Evolutionary conservation across 805 yeast genomes (phyloP).

Genomic region (Wickerhamiella allomyrinae): DNA sequence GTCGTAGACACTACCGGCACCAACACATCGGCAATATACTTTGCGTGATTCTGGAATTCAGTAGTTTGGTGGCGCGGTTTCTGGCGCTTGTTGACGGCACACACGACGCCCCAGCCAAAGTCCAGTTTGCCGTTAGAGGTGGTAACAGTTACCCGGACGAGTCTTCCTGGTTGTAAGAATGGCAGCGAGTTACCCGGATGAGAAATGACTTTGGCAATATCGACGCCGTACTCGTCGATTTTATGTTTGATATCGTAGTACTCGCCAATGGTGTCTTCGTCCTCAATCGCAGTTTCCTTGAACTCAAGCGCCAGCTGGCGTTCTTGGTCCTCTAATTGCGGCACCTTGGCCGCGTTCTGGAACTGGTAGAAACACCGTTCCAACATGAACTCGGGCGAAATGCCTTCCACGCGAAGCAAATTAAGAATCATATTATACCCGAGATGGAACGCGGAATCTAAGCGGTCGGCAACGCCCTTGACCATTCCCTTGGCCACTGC

Average conservation of each 20-base stretch:
- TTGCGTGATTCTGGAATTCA: conserved; percentile 67
- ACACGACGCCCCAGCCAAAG: conserved; percentile 95
- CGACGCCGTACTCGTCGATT: conserved; percentile 53
- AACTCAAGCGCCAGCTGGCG: conserved; percentile 38
- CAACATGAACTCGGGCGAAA: conserved; percentile 94
- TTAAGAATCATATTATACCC: conserved; percentile 95
- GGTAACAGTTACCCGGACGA: conserved; percentile 39
- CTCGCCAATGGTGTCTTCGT: conserved; percentile 60
- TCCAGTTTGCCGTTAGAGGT: conserved; percentile 30
- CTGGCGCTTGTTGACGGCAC: conserved; percentile 56
- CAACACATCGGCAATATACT: conserved; percentile 75
- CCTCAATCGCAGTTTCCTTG: conserved; percentile 45
- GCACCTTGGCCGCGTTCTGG: conserved; percentile 85
- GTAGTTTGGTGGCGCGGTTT: conserved; percentile 36
- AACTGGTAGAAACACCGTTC: conserved; percentile 90
- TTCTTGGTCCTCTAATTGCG: conserved; percentile 58
- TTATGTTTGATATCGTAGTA: conserved; percentile 72
- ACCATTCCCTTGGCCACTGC: conserved; percentile 99
- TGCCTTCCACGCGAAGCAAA: conserved; percentile 92
- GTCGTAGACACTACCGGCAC: conserved; percentile 64
- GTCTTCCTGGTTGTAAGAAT: conserved; percentile 80
- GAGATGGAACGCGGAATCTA: conserved; percentile 93
- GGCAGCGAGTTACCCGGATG: conserved; percentile 82
- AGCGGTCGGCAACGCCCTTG: conserved; percentile 94
- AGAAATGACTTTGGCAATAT: conserved; percentile 65